Evolutionary conservation across 768 basidiomycete genomes (phyloP).

Genomic region (Leccinum aurantiacum): DNA sequence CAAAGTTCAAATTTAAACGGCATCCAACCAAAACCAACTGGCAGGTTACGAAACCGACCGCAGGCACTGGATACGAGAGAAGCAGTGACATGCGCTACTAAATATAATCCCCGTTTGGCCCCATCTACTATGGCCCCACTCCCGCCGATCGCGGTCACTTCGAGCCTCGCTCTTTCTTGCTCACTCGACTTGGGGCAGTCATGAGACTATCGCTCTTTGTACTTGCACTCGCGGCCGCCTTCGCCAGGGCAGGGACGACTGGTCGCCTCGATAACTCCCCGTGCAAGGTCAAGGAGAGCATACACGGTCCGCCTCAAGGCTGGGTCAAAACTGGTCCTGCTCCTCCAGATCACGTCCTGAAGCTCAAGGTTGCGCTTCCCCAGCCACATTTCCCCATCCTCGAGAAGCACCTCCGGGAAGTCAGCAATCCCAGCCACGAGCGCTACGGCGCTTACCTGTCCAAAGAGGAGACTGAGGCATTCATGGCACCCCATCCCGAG

Average conservation of each 20-base stretch:
- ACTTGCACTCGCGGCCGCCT: slow-evolving; percentile 11
- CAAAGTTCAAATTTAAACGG: too few species aligned
- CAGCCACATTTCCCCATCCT: slow-evolving; percentile 51
- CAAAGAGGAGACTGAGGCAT: slow-evolving; percentile 61
- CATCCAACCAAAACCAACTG: too few species aligned
- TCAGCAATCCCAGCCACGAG: slow-evolving; percentile 54
- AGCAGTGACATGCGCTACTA: too few species aligned
- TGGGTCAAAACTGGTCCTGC: slow-evolving; percentile 49
- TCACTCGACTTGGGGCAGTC: neutral
- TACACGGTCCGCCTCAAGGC: slow-evolving; percentile 43
- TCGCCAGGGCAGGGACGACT: slow-evolving; percentile 10
- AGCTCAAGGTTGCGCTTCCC: slow-evolving; percentile 57
- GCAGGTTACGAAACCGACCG: too few species aligned
- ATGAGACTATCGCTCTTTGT: slow-evolving; percentile 16
- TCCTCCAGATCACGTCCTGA: slow-evolving; percentile 46
- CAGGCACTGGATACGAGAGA: too few species aligned
- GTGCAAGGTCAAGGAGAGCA: slow-evolving; percentile 49
- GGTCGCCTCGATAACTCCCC: slow-evolving; percentile 10
- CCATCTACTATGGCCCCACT: neutral
- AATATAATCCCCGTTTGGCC: neutral
- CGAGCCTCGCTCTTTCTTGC: neutral
- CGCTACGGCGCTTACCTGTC: slow-evolving; percentile 59
- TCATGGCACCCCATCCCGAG: slow-evolving; percentile 57
- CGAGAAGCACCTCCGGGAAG: slow-evolving; percentile 53
- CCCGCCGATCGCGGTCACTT: neutral